Conservation (phyloP, 495 filamentous ascomycete genomes). For the Sabuloglossum arenarium region DNA sequence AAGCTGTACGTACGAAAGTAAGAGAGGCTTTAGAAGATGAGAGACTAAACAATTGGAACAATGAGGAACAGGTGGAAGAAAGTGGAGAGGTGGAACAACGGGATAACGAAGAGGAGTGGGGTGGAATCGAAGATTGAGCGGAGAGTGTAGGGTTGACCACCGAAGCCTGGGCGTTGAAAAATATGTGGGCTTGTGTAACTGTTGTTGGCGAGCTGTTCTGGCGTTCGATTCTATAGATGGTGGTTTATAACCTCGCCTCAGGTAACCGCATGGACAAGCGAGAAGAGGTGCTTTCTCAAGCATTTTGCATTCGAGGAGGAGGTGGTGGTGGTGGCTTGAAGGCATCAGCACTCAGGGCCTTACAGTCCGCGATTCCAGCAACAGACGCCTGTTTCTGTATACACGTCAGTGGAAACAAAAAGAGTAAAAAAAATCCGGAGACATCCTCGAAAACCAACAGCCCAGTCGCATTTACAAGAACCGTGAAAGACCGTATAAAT, state of each 20-base stretch:
- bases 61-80: constrained; percentile 18
- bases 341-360: too few species aligned
- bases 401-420: too few species aligned
- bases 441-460: too few species aligned
- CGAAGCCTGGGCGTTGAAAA: background rate
- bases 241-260: too few species aligned
- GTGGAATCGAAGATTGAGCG: constrained; percentile 41
- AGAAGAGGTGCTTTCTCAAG: background rate
- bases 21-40: constrained; percentile 57
- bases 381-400: too few species aligned
- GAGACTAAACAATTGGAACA: constrained; percentile 38
- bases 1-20: constrained; percentile 48
- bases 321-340: too few species aligned
- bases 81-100: constrained; percentile 11
- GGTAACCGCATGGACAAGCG: background rate
- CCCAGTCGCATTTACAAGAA: too few species aligned
- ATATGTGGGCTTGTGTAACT: too few species aligned
- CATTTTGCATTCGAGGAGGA: background rate
- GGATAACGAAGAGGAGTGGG: constrained; percentile 34
- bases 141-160: background rate
- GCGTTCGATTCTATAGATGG: background rate
- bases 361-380: too few species aligned
- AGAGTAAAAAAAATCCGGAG: too few species aligned
- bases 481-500: too few species aligned
- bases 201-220: background rate